phyloP scores from a whole-genome alignment of 768 basidiomycete species.

The Infundibulicybe gibba region DNA sequence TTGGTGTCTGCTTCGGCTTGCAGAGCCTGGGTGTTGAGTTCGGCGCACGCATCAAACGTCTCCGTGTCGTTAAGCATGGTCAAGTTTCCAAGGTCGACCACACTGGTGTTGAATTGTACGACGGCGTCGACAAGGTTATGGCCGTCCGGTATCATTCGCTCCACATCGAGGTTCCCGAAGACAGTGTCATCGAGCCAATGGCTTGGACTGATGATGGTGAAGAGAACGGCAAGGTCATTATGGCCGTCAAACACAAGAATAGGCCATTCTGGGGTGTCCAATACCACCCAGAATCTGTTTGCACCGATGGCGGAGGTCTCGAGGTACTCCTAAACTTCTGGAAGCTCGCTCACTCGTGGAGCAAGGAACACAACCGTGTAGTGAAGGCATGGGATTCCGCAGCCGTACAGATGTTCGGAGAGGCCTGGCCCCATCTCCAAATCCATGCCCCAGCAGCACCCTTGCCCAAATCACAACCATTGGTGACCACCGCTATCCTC shows the following conservation, averaged over 20 bases:
- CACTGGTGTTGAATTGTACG: slow-evolving; percentile 54
- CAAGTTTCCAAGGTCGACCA: slow-evolving; percentile 68
- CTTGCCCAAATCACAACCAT: slow-evolving; percentile 13
- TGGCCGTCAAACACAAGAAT: slow-evolving; percentile 63
- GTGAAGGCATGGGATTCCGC: slow-evolving; percentile 37
- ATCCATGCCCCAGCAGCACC: slow-evolving; percentile 19
- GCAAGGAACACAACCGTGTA: slow-evolving; percentile 29
- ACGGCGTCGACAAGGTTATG: slow-evolving; percentile 45
- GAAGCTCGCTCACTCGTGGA: slow-evolving; percentile 62
- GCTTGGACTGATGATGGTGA: slow-evolving; percentile 73
- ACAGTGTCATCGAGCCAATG: slow-evolving; percentile 54
- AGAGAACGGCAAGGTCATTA: slow-evolving; percentile 67
- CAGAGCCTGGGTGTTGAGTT: slow-evolving; percentile 70
- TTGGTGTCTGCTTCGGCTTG: slow-evolving; percentile 81
- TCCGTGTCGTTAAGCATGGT: slow-evolving; percentile 75
- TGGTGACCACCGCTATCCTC: slow-evolving; percentile 32
- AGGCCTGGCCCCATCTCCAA: slow-evolving; percentile 53
- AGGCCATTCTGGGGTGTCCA: slow-evolving; percentile 87
- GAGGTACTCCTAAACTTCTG: slow-evolving; percentile 74
- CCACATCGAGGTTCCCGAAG: slow-evolving; percentile 46
- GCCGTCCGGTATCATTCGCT: slow-evolving; percentile 84
- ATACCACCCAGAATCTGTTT: slow-evolving; percentile 84
- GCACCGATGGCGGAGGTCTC: slow-evolving; percentile 66
- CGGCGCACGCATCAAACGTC: slow-evolving; percentile 57
- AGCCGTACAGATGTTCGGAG: slow-evolving; percentile 36